Base-by-base conservation (phyloP, 257 asterid genomes). In the Scutellaria baicalensis region DNA sequence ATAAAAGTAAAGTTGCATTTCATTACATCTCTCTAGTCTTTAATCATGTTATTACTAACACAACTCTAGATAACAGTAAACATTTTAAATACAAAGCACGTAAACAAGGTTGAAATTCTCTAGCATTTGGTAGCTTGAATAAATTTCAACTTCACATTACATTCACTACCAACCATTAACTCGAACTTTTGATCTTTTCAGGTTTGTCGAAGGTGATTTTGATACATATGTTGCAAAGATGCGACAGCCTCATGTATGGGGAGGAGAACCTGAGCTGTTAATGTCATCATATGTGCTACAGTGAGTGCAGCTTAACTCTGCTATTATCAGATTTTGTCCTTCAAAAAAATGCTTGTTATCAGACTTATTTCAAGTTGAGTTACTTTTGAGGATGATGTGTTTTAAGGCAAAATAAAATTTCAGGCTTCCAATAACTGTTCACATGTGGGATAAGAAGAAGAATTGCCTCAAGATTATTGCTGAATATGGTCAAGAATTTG, bases 181-280 rank as follows among this genome's bases (percentile, higher is more conserved):
- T 57, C n/a, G 20, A 71, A 48, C 16, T 21, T 62, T 8, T 7
- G 39, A 31, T 16, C 36, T 17, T 50, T 51, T n/a, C 81, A 88
- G 95, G 95, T 88, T 84, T 65, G 78, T 88, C 21, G 95, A 88
- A 76, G 95, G 92, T 52, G 90, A 88, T 81, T 88, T 88, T 66
- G 90, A 88, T 68, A 77, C 82, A 39, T 88, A 88, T 11, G 93
- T 88, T 33, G 77, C 43, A 44, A 80, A 78, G 55, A 88, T 86
- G 88, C 73, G 89, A 68, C 81, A 72, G 66, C 93, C 93, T n/a
- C 93, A 84, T 10, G 78, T 72, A 13, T 88, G 95, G 95, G 95
- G 93, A 61, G 95, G 95, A 66, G 93, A 88, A 70, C 95, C 93
- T 6, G 95, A 88, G 80, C 81, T 88, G 13, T 79, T 88, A 50